Evolutionary conservation across 345 rosid species (phyloP).

Genomic region (Corymbia maculata): DNA sequence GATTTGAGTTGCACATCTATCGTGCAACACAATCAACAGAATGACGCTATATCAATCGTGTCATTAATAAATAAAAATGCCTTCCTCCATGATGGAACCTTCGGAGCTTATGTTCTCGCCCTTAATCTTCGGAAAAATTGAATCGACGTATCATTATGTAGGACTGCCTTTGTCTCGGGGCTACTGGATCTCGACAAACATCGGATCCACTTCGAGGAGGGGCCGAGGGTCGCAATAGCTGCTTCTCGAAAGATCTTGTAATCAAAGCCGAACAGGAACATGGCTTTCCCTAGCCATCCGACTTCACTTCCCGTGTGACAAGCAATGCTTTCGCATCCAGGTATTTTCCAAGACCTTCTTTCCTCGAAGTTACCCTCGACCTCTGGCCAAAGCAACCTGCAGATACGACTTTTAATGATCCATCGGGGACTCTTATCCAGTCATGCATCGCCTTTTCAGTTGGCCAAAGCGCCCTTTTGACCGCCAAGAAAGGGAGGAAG

Average conservation of each 20-base stretch:
- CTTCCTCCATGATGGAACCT: no score
- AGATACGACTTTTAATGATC: background rate
- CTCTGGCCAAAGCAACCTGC: background rate
- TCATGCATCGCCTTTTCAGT: background rate
- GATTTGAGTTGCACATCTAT: background rate
- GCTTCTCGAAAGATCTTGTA: background rate
- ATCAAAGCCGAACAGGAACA: background rate
- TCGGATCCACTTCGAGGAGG: background rate
- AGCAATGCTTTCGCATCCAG: background rate
- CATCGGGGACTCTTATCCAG: background rate
- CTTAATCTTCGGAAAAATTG: background rate
- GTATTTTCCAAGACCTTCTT: background rate
- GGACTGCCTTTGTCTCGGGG: background rate
- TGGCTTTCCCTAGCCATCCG: background rate
- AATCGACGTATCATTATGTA: background rate
- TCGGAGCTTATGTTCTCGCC: background rate
- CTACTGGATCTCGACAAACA: background rate
- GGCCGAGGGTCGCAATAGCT: background rate
- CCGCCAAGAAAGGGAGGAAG: background rate
- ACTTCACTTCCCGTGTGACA: background rate
- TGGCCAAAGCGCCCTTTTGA: background rate
- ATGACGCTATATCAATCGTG: rapidly evolving
- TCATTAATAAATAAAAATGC: background rate
- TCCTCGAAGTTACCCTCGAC: background rate
- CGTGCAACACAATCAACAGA: background rate